Evolutionary conservation across 164 flowering plant genomes (phyloP).

Genomic region (Magnolia officinalis): DNA sequence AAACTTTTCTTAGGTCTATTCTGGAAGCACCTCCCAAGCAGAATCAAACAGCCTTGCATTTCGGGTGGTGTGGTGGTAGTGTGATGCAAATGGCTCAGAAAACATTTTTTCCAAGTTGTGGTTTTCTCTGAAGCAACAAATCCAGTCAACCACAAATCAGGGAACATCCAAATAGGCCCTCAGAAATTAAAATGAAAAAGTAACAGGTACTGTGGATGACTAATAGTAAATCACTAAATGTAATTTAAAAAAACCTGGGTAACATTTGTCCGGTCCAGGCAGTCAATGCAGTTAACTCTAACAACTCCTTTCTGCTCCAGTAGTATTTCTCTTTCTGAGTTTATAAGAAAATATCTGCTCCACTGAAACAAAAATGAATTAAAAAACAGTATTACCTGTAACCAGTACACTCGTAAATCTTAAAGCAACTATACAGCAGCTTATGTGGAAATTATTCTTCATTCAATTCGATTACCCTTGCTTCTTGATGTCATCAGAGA

Average conservation of each 20-base stretch:
- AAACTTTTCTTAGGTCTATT: no score
- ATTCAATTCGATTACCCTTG: slow-evolving; percentile 62
- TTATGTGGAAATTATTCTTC: neutral
- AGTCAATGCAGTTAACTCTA: slow-evolving; percentile 92
- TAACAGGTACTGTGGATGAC: neutral
- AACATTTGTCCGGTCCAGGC: slow-evolving; percentile 95
- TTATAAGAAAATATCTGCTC: slow-evolving; percentile 89
- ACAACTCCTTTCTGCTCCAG: slow-evolving; percentile 76
- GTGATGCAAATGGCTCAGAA: no score
- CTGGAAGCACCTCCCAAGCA: no score
- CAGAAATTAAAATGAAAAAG: neutral
- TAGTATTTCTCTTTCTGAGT: slow-evolving; percentile 51
- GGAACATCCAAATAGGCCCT: no score
- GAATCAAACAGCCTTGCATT: no score
- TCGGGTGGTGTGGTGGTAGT: no score
- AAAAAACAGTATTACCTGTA: slow-evolving; percentile 37
- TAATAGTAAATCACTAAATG: neutral
- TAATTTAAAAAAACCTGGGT: slow-evolving; percentile 62
- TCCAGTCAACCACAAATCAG: no score
- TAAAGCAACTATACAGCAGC: neutral
- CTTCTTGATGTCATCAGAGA: slow-evolving; percentile 60
- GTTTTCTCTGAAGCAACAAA: no score
- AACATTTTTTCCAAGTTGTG: no score
- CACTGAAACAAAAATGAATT: slow-evolving; percentile 65
- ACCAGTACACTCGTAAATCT: slow-evolving; percentile 22